These are phyloP conservation scores for Komagataella pastoris DNA, from an alignment of 805 yeast species.

Conservation along the genomic window DNA sequence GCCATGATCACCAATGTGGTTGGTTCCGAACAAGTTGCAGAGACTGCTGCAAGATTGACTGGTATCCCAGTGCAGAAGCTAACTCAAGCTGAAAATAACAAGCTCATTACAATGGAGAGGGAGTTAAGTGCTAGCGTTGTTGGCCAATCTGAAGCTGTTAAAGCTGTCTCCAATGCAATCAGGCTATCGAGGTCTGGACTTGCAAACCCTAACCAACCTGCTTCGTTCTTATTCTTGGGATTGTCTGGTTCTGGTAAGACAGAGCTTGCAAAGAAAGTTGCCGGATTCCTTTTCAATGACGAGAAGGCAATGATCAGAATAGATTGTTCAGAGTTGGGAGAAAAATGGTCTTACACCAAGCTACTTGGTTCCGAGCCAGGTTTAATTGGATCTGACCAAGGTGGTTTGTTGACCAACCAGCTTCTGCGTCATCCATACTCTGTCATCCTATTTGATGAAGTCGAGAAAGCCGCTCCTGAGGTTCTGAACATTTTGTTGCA, in stretches of 20 bases:
- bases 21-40: constrained; percentile 40
- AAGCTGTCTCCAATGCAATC: constrained; percentile 91
- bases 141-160: constrained; percentile 92
- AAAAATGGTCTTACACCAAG: constrained; percentile 91
- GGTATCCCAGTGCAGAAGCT: constrained; percentile 94
- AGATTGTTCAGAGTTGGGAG: constrained; percentile 93
- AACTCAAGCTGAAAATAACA: constrained; percentile 89
- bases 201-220: constrained; percentile 93
- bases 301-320: constrained; percentile 95
- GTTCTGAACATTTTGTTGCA: constrained; percentile 87
- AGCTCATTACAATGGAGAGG: constrained; percentile 88
- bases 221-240: constrained; percentile 90
- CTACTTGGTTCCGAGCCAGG: constrained; percentile 97
- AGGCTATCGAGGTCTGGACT: constrained; percentile 89
- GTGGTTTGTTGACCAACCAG: constrained; percentile 92
- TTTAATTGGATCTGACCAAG: constrained; percentile 93
- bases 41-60: constrained; percentile 87
- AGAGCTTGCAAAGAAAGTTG: constrained; percentile 91
- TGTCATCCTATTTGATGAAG: constrained; percentile 93
- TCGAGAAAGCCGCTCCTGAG: constrained; percentile 97
- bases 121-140: constrained; percentile 75
- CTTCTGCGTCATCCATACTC: constrained; percentile 87
- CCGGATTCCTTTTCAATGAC: constrained; percentile 91
- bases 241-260: constrained; percentile 98
- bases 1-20: constrained; percentile 81